Evolutionary conservation across 192 early-diverging fungal species (phyloP).

Genomic region (Entophlyctis luteolus): DNA sequence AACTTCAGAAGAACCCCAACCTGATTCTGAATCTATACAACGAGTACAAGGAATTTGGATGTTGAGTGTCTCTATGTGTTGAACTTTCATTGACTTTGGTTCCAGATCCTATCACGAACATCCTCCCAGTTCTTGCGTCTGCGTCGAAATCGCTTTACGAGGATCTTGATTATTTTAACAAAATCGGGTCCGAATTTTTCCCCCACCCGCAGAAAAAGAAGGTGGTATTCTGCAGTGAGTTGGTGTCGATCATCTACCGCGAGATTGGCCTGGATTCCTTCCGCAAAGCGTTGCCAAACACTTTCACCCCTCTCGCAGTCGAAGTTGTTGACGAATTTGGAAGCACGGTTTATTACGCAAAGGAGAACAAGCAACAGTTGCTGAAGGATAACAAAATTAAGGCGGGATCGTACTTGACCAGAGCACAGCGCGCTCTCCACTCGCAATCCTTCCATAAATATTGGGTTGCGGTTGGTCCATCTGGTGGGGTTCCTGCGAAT

Average conservation of each 20-base stretch:
- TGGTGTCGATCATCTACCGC: conserved; percentile 31
- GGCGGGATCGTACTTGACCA: not conserved
- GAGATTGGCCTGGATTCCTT: conserved; percentile 22
- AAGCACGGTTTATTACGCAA: conserved; percentile 9
- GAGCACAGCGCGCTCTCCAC: not conserved
- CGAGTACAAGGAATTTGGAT: conserved; percentile 34
- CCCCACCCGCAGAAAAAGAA: conserved; percentile 23
- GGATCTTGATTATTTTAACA: conserved; percentile 10
- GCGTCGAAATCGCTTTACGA: conserved; percentile 25
- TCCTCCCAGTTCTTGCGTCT: conserved; percentile 29
- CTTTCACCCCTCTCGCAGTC: conserved; percentile 36
- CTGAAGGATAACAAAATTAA: not conserved
- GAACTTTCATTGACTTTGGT: not conserved
- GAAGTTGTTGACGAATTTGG: conserved; percentile 26
- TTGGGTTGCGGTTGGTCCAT: conserved; percentile 1
- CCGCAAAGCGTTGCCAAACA: conserved; percentile 15
- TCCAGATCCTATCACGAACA: conserved; percentile 24
- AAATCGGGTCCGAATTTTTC: conserved; percentile 6
- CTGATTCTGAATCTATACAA: conserved; percentile 24
- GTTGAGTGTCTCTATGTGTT: not conserved
- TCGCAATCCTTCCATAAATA: not conserved
- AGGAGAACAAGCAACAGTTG: conserved; percentile 8
- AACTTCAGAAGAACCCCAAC: conserved; percentile 1
- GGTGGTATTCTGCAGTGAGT: conserved; percentile 30
- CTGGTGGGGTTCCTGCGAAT: not conserved